These are phyloP conservation scores for Glycyrrhiza uralensis DNA, from an alignment of 306 rosid species.

Conservation along the genomic window DNA sequence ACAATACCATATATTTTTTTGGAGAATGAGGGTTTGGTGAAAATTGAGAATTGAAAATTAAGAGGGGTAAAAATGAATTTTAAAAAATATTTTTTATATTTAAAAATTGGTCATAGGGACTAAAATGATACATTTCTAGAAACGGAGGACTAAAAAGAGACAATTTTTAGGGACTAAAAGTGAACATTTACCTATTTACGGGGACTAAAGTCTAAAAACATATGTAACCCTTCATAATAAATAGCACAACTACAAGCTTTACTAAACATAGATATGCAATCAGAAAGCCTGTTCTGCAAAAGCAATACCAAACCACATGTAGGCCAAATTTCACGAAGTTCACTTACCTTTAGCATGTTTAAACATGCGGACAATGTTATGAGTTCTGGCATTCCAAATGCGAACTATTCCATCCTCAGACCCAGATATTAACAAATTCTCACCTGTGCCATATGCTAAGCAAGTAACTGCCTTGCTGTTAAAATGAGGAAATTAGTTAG, in stretches of 20 bases:
- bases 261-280: neutral
- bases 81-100: no score
- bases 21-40: neutral
- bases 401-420: slow-evolving; percentile 78
- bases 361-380: slow-evolving; percentile 49
- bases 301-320: neutral
- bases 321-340: neutral
- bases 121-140: no score
- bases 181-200: neutral
- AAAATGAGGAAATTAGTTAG: slow-evolving; percentile 10
- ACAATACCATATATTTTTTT: neutral
- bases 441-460: slow-evolving; percentile 43
- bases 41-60: no score
- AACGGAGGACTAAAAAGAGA: neutral
- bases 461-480: slow-evolving; percentile 72
- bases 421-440: slow-evolving; percentile 63
- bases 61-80: no score
- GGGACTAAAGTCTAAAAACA: no score
- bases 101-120: no score
- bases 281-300: neutral
- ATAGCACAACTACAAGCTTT: neutral
- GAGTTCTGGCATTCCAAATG: slow-evolving; percentile 65
- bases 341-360: slow-evolving; percentile 66
- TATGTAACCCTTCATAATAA: no score
- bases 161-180: no score